Percentiles rank a stretch among this genome's conserved stretches.
phyloP scores from a whole-genome alignment of 2,329 filamentous ascomycete genomes.

The Fonsecaea nubica region DNA sequence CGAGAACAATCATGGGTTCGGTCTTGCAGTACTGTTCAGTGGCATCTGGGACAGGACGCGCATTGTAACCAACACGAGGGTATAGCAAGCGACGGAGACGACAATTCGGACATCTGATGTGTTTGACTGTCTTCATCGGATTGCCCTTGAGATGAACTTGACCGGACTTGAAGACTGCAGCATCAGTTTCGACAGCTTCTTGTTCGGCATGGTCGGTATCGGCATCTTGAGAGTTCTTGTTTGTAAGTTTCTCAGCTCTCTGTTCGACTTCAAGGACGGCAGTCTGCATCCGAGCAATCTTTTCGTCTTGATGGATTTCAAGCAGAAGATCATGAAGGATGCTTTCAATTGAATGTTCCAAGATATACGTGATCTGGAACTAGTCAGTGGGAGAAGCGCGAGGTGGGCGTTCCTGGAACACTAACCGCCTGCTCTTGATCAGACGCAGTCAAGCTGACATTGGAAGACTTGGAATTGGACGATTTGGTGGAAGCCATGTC shows the following conservation, averaged over 20 bases:
- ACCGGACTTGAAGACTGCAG: conserved; percentile 60
- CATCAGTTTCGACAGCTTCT: conserved; percentile 55
- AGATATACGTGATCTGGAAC: conserved; percentile 48
- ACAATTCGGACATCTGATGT: conserved; percentile 67
- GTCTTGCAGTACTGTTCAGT: conserved; percentile 62
- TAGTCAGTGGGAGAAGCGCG: conserved; percentile 23
- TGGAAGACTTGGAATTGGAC: conserved; percentile 20
- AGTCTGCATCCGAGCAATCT: conserved; percentile 64
- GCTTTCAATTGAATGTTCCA: conserved; percentile 65
- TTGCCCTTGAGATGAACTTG: conserved; percentile 63
- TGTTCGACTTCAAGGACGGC: conserved; percentile 53
- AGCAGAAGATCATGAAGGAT: conserved; percentile 66
- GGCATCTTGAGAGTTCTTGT: conserved; percentile 43
- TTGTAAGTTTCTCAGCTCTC: conserved; percentile 47
- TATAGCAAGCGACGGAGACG: conserved; percentile 66
- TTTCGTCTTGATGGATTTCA: conserved; percentile 66
- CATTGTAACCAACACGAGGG: conserved; percentile 60
- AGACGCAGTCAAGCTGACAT: conserved; percentile 27
- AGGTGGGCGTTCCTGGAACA: not conserved
- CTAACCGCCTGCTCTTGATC: conserved; percentile 34
- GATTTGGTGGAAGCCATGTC: conserved; percentile 27
- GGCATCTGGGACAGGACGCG: conserved; percentile 56
- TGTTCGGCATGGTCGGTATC: conserved; percentile 43
- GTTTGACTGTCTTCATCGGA: conserved; percentile 63
- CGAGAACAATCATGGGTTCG: conserved; percentile 63